A percentile compares a stretch with the other conserved stretches of the same genome.
These are phyloP conservation scores for Neurospora terricola DNA, from an alignment of 495 filamentous ascomycete species.

Conservation along the genomic window DNA sequence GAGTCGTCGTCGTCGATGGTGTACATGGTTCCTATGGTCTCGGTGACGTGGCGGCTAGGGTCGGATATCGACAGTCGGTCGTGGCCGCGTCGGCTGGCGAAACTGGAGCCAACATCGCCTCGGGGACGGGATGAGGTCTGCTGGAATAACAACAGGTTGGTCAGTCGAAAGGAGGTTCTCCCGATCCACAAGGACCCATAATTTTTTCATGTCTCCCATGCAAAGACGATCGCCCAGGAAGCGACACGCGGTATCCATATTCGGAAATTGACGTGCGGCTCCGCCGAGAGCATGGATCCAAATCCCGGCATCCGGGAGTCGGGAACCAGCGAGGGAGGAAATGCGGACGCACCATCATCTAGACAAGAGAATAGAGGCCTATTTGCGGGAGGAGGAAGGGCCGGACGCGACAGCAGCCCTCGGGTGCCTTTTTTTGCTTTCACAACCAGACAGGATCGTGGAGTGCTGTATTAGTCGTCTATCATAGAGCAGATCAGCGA, in stretches of 20 bases:
- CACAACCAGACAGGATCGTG: conserved; percentile 6
- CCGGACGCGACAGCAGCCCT: conserved; percentile 17
- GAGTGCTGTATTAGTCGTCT: conserved; percentile 16
- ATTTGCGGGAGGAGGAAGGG: conserved; percentile 13
- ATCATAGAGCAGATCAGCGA: conserved; percentile 26
- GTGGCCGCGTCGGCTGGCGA: conserved; percentile 46
- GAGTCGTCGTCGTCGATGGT: conserved; percentile 47
- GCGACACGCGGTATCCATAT: conserved; percentile 8
- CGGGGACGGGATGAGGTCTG: conserved; percentile 47
- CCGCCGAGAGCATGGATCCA: conserved; percentile 7
- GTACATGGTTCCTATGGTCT: conserved; percentile 95
- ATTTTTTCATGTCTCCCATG: conserved; percentile 8
- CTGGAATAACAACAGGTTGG: conserved; percentile 5
- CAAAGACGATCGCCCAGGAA: conserved; percentile 2
- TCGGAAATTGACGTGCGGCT: conserved; percentile 1
- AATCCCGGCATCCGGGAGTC: conserved; percentile 4
- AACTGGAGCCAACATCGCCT: conserved; percentile 42
- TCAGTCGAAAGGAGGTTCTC: conserved; percentile 12
- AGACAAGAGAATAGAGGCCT: conserved; percentile 4
- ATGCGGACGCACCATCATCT: conserved; percentile 28
- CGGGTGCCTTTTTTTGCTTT: conserved; percentile 15
- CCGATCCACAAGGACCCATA: conserved; percentile 24
- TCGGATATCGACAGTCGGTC: conserved; percentile 49
- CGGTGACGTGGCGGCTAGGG: conserved; percentile 88
- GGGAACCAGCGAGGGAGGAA: not conserved